A percentile compares a stretch with the other conserved stretches of the same genome.
Evolutionary conservation across 2,329 filamentous ascomycete species (phyloP).

Genomic region (Fusarium sp.): DNA sequence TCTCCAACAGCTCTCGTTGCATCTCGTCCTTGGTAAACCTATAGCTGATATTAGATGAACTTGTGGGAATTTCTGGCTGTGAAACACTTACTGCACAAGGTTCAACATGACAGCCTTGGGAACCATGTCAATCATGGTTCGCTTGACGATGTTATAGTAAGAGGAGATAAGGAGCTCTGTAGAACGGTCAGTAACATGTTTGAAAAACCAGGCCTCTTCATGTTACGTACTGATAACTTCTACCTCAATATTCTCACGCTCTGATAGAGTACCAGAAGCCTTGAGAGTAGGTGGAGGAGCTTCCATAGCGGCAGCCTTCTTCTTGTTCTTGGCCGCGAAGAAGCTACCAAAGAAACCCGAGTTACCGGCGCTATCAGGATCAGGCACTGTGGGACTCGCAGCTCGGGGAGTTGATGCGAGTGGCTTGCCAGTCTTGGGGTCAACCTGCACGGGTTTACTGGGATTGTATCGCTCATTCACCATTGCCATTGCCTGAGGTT

Average conservation of each 20-base stretch:
- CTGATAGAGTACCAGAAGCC: slow-evolving; percentile 91
- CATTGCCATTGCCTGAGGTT: slow-evolving; percentile 89
- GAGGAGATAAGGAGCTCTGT: slow-evolving; percentile 93
- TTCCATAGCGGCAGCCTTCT: slow-evolving; percentile 99
- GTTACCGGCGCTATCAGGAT: slow-evolving; percentile 65
- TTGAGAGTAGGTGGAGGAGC: slow-evolving; percentile 92
- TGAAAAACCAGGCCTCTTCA: background rate
- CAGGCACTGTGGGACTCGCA: slow-evolving; percentile 77
- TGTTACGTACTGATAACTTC: slow-evolving; percentile 90
- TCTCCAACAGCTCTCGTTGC: slow-evolving; percentile 95
- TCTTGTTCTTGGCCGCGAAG: slow-evolving; percentile 99
- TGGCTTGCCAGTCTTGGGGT: slow-evolving; percentile 98
- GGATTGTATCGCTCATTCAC: slow-evolving; percentile 92
- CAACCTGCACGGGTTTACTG: slow-evolving; percentile 89
- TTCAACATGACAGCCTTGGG: slow-evolving; percentile 99
- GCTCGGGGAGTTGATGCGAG: slow-evolving; percentile 78
- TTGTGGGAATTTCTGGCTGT: background rate
- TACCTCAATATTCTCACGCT: slow-evolving; percentile 95
- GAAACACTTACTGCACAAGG: slow-evolving; percentile 83
- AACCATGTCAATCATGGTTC: slow-evolving; percentile 99
- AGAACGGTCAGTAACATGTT: slow-evolving; percentile 23
- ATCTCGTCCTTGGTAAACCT: slow-evolving; percentile 98
- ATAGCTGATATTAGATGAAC: slow-evolving; percentile 36
- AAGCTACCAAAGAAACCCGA: slow-evolving; percentile 97
- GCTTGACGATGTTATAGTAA: slow-evolving; percentile 97